Evolutionary conservation across 2,329 filamentous ascomycete genomes (phyloP), one percentile per base, ranked within the genome.

Genomic region (Xylariaceae sp.): DNA sequence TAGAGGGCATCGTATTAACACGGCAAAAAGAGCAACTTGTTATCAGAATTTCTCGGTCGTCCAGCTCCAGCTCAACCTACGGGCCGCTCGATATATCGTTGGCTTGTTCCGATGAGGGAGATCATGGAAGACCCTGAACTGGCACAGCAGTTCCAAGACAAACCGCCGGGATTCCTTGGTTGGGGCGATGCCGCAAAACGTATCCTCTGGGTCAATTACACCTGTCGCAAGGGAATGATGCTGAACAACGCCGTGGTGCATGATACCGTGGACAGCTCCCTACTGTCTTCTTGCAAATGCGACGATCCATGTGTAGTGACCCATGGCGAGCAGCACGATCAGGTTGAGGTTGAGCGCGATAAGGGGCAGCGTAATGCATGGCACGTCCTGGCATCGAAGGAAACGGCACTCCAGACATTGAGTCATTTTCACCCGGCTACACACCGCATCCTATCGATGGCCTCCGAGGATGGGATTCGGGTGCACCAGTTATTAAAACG

Each of bases 1-100:
- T 10, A 9, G 30, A 44, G 30, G 10, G 30, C 35, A 3, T 4
- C 2, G 3, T 6, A 35, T 41, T 64, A 8, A 62, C 51, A 51
- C 11, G n/a, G 10, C 4, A 34, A n/a, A 57, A 18, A 66, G 64
- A 65, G 62, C 15, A 53, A 52, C 3, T 53, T 64, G 18, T 35
- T 66, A 6, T 4, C 58, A 18, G 56, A 63, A 48, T 63, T 66
- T 23, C 57, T 63, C 41, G 64, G 61, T 6, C 51, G 17, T 34
- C 50, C 49, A 23, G 35, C 56, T 9, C 52, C 59, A 2, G n/a
- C 39, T 13, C 55, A 58, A 50, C 61, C 57, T 15, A 65, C 63
- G 7, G 61, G 61, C 13, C 59, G 64, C 53, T 66, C 64, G 18
- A 61, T 66, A 7, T 66, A 65, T 48, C 59, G 63, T 30, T 65